Percentiles rank a stretch among this genome's conserved stretches.
Evolutionary conservation across 148 eudicot species (phyloP).

Genomic region (Rhododendron ovatum): DNA sequence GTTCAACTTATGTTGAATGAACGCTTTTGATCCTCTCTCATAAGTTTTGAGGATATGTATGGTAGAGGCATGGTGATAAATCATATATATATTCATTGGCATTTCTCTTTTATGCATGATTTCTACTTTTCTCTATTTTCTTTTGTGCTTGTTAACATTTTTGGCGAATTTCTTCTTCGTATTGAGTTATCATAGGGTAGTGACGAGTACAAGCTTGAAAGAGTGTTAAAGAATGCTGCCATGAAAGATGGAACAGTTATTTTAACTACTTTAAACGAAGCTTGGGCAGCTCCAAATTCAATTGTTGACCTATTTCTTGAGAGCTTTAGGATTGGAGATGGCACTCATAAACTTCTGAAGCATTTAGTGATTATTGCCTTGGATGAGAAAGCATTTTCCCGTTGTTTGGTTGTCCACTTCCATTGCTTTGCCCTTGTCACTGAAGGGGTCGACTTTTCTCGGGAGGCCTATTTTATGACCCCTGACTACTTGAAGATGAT

Average conservation of each 20-base stretch:
- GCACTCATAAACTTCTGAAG: constrained; percentile 35
- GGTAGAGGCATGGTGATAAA: background rate
- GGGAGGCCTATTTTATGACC: constrained; percentile 54
- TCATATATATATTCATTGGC: background rate
- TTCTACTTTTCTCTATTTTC: background rate
- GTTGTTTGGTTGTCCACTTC: constrained; percentile 36
- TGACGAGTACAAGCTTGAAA: constrained; percentile 41
- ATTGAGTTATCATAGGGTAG: constrained; percentile 21
- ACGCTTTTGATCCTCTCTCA: background rate
- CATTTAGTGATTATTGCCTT: constrained; percentile 55
- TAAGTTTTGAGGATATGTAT: background rate
- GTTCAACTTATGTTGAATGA: background rate
- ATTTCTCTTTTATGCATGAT: background rate
- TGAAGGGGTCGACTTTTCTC: constrained; percentile 46
- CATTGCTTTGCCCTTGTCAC: constrained; percentile 49
- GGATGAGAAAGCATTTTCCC: constrained; percentile 49
- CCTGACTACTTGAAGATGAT: constrained; percentile 57
- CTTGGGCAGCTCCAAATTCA: constrained; percentile 49
- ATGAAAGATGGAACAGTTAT: constrained; percentile 49
- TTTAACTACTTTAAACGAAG: constrained; percentile 51
- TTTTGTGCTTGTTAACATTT: background rate
- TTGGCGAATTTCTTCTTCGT: background rate
- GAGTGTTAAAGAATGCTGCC: constrained; percentile 48
- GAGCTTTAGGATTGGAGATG: constrained; percentile 54
- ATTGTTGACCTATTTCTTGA: constrained; percentile 49